Base-by-base conservation (phyloP, 73 alveolate species). In the Paraurostyla sp. region DNA sequence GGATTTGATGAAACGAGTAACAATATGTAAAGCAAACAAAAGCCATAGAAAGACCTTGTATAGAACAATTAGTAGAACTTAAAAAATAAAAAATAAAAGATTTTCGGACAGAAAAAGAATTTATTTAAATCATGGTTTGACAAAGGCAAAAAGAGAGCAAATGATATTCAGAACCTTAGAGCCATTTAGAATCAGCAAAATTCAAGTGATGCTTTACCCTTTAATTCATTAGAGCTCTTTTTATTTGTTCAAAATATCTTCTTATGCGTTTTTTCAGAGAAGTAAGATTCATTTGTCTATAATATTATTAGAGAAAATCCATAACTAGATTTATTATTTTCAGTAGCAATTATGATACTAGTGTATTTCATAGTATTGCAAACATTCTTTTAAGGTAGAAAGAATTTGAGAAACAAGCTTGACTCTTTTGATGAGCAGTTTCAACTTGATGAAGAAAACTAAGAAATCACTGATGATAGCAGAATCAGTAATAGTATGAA, bases 291-390 rank as follows among this genome's bases (percentile, higher is more conserved):
- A 43, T 49, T 15, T 25, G 22, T 40, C 22, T 11, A 16, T n/a
- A 69, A 7, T 35, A 22, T 38, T 36, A n/a, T 27, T 69, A 69
- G 84, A 32, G 71, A 73, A 25, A 49, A 73, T 46, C 62, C 86
- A 4, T 48, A 73, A 50, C 45, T 78, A 9, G 89, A 78, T 32
- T 25, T 78, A 54, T 42, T 78, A 11, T 54, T 78, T 36, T 78
- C 89, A 78, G 80, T 78, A 32, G 89, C 89, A 1, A 78, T 78
- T 23, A 78, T 78, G 78, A 78, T 78, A 3, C 71, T 78, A 3
- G 65, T 78, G 13, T 78, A 78, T 38, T 78, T 49, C 62, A 54
- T 78, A 51, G 76, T 78, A 7, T 48, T 78, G 25, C 57, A 54
- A 35, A 51, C 89, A 4, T 78, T 78, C 59, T 78, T 54, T 36